Base-by-base conservation (phyloP, 2,329 filamentous ascomycete species). In the Sporothrix brasiliensis region DNA sequence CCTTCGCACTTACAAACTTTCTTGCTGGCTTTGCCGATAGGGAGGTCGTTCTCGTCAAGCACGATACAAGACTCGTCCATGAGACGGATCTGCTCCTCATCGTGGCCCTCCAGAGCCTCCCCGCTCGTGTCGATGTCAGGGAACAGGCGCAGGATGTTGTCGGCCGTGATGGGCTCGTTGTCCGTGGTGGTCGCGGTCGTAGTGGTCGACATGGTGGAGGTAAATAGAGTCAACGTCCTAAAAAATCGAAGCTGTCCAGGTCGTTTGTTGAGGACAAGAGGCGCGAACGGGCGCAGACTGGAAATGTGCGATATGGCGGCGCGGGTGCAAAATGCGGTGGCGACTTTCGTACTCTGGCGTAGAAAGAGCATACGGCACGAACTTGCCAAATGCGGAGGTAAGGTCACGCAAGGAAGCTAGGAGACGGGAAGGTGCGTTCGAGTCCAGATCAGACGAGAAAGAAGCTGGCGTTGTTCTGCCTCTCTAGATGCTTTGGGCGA, bases 61-160 rank as follows among this genome's bases (percentile, higher is more conserved):
- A 99, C 95, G 79, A 99, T 98, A 86, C 95, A 99, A 66, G 97
- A 91, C 84, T 98, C 95, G 77, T 99, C 94, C 95, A 99, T 99
- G 77, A 99, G 83, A 67, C 94, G 90, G 77, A 97, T 97, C 83
- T 99, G 95, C 84, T 98, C 94, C 80, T 92, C 94, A 83, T 98
- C 94, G 83, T 98, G 96, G 67, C 94, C 95, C 70, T 91, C 91
- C 58, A 98, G 86, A 71, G 93, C 92, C 68, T 88, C 86, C 73
- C 90, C 89, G 77, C 85, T 87, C 72, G 88, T 89, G 81, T 91
- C 85, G 80, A 89, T 88, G 79, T 97, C 93, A 68, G 93, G 93
- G 81, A 98, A 98, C 65, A 98, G 87, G 73, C 89, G 89, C 71
- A 94, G 85, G 76, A 99, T 93, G 77, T 91, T 92, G 76, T 95